A percentile compares a stretch with the other conserved stretches of the same genome.
phyloP scores from a whole-genome alignment of 345 rosid species.

The Linum tenue region DNA sequence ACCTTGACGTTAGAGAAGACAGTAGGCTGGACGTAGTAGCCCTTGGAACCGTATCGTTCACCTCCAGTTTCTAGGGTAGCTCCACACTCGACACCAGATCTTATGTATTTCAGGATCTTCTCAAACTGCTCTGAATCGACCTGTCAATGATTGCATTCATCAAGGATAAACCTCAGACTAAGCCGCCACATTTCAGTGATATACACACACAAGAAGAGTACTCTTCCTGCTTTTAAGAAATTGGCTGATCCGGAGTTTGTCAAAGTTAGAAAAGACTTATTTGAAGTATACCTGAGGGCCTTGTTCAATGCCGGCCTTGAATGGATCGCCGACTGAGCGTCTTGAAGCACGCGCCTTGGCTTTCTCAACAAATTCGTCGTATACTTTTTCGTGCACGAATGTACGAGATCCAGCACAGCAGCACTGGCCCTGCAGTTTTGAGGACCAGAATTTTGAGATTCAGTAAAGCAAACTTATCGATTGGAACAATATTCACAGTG shows the following conservation, averaged over 20 bases:
- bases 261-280: background rate
- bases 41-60: conserved; percentile 54
- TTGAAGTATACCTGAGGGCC: conserved; percentile 74
- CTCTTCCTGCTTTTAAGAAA: too few species aligned
- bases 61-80: conserved; percentile 93
- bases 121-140: conserved; percentile 61
- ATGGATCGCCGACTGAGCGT: conserved; percentile 81
- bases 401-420: conserved; percentile 97
- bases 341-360: conserved; percentile 62
- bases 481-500: background rate
- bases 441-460: background rate
- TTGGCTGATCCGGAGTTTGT: too few species aligned
- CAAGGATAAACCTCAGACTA: background rate
- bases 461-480: background rate
- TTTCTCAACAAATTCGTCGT: conserved; percentile 84
- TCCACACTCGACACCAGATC: conserved; percentile 63
- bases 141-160: conserved; percentile 21
- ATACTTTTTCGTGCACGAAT: conserved; percentile 67
- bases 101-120: conserved; percentile 64
- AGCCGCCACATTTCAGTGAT: background rate
- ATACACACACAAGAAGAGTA: too few species aligned
- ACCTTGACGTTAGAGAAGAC: conserved; percentile 91
- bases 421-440: conserved; percentile 78
- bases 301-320: conserved; percentile 73
- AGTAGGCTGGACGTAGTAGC: conserved; percentile 86